Evolutionary conservation across 2,329 filamentous ascomycete species (phyloP).

Genomic region (Gnomoniopsis sp.): DNA sequence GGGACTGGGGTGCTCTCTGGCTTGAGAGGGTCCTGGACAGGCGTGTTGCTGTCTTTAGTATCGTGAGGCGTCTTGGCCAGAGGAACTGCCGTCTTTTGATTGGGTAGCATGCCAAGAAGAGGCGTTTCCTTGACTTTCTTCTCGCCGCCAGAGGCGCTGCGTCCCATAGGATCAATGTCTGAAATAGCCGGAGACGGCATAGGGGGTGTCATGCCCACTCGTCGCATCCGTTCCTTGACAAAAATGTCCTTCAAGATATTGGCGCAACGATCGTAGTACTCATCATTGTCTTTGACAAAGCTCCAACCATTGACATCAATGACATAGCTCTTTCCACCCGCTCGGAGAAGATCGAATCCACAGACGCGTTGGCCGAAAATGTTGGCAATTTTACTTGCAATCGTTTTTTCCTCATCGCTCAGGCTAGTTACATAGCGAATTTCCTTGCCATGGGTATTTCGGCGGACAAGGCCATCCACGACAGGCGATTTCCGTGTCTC

Average conservation of each 20-base stretch:
- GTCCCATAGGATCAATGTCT: constrained; percentile 35
- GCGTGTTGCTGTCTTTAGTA: neutral
- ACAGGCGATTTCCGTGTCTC: constrained; percentile 97
- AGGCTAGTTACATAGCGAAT: constrained; percentile 90
- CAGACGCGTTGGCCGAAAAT: constrained; percentile 94
- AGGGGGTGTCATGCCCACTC: constrained; percentile 57
- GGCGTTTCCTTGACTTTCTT: constrained; percentile 26
- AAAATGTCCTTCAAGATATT: constrained; percentile 87
- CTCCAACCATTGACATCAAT: constrained; percentile 99
- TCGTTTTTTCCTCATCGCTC: constrained; percentile 73
- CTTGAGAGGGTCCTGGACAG: constrained; percentile 23
- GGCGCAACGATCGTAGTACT: constrained; percentile 92
- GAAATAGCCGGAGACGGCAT: constrained; percentile 44
- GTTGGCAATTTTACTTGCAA: constrained; percentile 84
- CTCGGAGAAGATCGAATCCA: constrained; percentile 89
- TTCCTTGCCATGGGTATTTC: constrained; percentile 97
- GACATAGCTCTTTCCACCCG: constrained; percentile 87
- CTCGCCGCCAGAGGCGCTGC: constrained; percentile 2
- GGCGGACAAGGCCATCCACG: constrained; percentile 90
- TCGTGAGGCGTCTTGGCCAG: constrained; percentile 12
- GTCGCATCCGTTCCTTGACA: constrained; percentile 69
- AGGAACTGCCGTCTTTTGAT: constrained; percentile 14
- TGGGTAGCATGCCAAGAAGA: constrained; percentile 16
- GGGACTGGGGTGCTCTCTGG: constrained; percentile 24
- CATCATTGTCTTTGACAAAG: constrained; percentile 98